A percentile compares a stretch with the other conserved stretches of the same genome.
phyloP scores from a whole-genome alignment of 306 rosid species.

The Canavalia ensiformis region DNA sequence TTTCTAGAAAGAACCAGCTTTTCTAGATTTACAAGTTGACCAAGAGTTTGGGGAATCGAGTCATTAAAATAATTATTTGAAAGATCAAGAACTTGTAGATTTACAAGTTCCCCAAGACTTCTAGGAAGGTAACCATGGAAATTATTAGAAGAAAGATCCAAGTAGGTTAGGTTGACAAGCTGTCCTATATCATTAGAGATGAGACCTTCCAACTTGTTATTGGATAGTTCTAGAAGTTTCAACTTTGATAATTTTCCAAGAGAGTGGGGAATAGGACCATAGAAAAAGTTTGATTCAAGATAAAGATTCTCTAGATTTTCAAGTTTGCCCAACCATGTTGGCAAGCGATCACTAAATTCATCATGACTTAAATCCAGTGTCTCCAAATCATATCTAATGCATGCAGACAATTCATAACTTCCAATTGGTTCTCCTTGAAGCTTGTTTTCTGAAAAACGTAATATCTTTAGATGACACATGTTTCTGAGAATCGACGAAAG shows the following conservation, averaged over 20 bases:
- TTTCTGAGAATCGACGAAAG: background rate
- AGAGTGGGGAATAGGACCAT: background rate
- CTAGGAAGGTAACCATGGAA: background rate
- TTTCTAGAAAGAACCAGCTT: background rate
- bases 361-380: background rate
- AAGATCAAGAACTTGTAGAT: background rate
- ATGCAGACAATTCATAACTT: background rate
- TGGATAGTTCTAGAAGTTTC: too few species aligned
- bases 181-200: background rate
- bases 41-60: background rate
- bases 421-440: background rate
- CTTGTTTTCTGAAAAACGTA: background rate
- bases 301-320: background rate
- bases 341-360: background rate
- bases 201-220: conserved; percentile 7
- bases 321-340: conserved; percentile 26
- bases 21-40: background rate
- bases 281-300: background rate
- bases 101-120: background rate
- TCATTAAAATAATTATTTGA: conserved; percentile 2
- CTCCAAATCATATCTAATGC: background rate
- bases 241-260: background rate
- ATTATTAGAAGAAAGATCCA: background rate
- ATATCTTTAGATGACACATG: background rate
- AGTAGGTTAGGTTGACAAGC: background rate